A percentile compares a stretch with the other conserved stretches of the same genome.
Conservation (phyloP, 176 grass and related monocot genomes). For the Eremochloa ophiuroides region DNA sequence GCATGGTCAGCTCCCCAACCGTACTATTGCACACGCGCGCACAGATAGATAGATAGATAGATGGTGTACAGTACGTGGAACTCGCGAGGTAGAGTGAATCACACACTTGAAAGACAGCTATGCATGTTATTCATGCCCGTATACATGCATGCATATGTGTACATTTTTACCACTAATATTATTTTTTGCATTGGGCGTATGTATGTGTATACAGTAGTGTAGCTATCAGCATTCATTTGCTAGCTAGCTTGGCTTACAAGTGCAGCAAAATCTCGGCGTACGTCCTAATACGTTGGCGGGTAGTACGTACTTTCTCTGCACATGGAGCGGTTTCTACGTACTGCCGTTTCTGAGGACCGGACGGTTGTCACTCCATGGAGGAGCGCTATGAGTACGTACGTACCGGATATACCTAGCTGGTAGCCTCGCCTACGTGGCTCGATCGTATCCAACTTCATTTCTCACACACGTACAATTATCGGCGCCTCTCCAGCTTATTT, state of each 20-base stretch:
- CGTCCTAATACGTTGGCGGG: too few species aligned
- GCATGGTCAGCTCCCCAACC: background rate
- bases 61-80: background rate
- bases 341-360: conserved; percentile 23
- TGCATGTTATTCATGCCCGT: too few species aligned
- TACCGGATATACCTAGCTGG: too few species aligned
- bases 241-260: conserved; percentile 51
- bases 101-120: too few species aligned
- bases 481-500: too few species aligned
- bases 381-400: too few species aligned
- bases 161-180: too few species aligned
- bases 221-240: conserved; percentile 35
- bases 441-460: background rate
- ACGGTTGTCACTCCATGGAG: too few species aligned
- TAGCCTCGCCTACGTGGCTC: background rate
- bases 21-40: background rate
- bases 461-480: background rate
- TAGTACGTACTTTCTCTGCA: conserved; percentile 1
- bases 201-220: background rate
- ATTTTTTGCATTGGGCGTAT: too few species aligned
- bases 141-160: too few species aligned
- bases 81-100: background rate
- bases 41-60: background rate
- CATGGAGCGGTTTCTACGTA: conserved; percentile 43
- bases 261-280: too few species aligned